phyloP scores from a whole-genome alignment of 768 basidiomycete species.

The Sarcomyxa edulis region DNA sequence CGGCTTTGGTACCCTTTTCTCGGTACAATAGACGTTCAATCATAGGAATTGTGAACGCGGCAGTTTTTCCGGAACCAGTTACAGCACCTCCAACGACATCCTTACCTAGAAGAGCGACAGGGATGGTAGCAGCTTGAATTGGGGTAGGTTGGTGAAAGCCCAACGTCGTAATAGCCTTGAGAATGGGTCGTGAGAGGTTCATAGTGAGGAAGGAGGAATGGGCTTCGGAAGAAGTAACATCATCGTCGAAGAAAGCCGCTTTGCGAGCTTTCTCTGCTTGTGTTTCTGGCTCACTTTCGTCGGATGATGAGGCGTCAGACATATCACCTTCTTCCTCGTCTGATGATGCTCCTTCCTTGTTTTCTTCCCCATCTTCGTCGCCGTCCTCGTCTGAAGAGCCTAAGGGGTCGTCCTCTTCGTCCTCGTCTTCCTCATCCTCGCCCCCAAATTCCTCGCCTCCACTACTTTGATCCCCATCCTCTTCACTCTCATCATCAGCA shows the following conservation, averaged over 20 bases:
- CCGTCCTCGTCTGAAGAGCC: conserved; percentile 38
- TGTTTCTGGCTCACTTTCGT: conserved; percentile 48
- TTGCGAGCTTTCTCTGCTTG: conserved; percentile 73
- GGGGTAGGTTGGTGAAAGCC: conserved; percentile 86
- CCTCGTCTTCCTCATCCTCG: conserved; percentile 25
- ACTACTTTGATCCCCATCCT: conserved; percentile 19
- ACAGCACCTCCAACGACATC: conserved; percentile 95
- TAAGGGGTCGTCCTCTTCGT: conserved; percentile 30
- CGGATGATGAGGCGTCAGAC: conserved; percentile 21
- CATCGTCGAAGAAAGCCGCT: conserved; percentile 81
- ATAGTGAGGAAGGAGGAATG: conserved; percentile 84
- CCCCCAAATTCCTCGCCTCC: conserved; percentile 14
- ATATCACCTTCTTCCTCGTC: conserved; percentile 19
- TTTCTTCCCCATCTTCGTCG: conserved; percentile 7
- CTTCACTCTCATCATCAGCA: conserved; percentile 29
- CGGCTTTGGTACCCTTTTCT: conserved; percentile 82
- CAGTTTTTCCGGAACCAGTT: conserved; percentile 98
- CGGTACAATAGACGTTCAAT: conserved; percentile 89
- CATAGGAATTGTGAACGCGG: conserved; percentile 93
- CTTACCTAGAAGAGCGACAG: conserved; percentile 89
- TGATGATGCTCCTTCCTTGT: no score
- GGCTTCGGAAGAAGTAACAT: conserved; percentile 38
- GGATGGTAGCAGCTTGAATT: conserved; percentile 92
- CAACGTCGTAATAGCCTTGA: conserved; percentile 84
- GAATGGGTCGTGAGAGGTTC: conserved; percentile 92